These are phyloP conservation scores for Plasmodium chabaudi DNA, from an alignment of 169 alveolate genomes.

Conservation along the genomic window DNA sequence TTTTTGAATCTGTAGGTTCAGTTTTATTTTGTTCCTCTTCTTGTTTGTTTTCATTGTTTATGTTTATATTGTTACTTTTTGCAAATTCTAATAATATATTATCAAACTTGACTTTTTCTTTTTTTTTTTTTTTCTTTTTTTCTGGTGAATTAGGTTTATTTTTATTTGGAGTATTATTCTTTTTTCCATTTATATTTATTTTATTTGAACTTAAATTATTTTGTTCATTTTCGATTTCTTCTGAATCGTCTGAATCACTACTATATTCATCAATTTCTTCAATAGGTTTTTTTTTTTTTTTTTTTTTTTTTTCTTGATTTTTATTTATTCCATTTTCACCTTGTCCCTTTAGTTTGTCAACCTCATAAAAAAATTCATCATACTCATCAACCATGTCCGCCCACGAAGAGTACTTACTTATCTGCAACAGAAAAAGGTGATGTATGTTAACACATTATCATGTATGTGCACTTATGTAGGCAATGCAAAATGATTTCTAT, in stretches of 20 bases:
- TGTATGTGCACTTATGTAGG: too few species aligned
- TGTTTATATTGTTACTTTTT: slow-evolving; percentile 5
- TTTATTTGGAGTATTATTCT: background rate
- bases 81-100: slow-evolving; percentile 39
- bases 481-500: too few species aligned
- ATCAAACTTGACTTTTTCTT: slow-evolving; percentile 20
- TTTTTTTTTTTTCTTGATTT: slow-evolving; percentile 23
- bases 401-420: slow-evolving; percentile 62
- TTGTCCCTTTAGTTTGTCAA: slow-evolving; percentile 28
- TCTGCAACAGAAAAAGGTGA: background rate
- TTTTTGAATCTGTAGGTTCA: background rate
- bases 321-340: background rate
- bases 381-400: slow-evolving; percentile 57
- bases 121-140: slow-evolving; percentile 25
- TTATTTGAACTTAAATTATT: background rate
- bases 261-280: slow-evolving; percentile 19
- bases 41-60: background rate
- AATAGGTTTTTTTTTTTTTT: slow-evolving; percentile 8
- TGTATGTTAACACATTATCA: too few species aligned
- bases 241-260: slow-evolving; percentile 19
- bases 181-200: background rate
- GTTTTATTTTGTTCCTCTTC: background rate
- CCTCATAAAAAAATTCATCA: slow-evolving; percentile 66
- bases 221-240: background rate
- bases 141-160: slow-evolving; percentile 8